Percentiles rank a stretch among this genome's conserved stretches.
These are phyloP conservation scores for Blastobotrys americana DNA, from an alignment of 805 yeast genomes.

Conservation along the genomic window DNA sequence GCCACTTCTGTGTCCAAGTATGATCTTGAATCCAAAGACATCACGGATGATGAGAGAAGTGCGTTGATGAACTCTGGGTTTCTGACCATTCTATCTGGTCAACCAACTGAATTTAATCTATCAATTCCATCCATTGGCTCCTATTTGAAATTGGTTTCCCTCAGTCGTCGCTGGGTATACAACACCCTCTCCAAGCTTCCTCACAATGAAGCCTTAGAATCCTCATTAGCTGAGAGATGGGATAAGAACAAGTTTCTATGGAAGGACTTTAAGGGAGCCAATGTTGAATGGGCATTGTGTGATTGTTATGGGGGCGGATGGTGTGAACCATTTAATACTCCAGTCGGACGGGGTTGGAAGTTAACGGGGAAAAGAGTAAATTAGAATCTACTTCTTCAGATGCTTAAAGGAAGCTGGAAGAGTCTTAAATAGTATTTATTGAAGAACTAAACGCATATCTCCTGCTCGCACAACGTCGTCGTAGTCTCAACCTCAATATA, in stretches of 20 bases:
- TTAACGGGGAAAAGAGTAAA: conserved; percentile 38
- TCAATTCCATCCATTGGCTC: conserved; percentile 34
- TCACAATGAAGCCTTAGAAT: conserved; percentile 35
- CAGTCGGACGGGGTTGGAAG: conserved; percentile 56
- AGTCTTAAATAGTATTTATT: too few species aligned
- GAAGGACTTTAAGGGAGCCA: conserved; percentile 45
- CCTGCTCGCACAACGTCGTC: too few species aligned
- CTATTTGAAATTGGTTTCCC: conserved; percentile 27
- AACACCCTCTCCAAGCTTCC: conserved; percentile 26
- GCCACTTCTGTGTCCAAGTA: conserved; percentile 22
- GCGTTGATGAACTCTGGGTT: conserved; percentile 28
- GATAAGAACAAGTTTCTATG: conserved; percentile 29
- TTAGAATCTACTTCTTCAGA: too few species aligned
- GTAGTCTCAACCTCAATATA: too few species aligned
- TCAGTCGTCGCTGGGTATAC: conserved; percentile 32
- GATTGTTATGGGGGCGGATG: conserved; percentile 51
- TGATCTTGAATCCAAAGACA: conserved; percentile 18
- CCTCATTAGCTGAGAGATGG: conserved; percentile 26
- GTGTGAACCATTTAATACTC: conserved; percentile 50
- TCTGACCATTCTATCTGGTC: conserved; percentile 30
- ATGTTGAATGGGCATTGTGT: conserved; percentile 46
- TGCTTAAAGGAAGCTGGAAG: too few species aligned
- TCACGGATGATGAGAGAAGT: conserved; percentile 4
- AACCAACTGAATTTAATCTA: conserved; percentile 27
- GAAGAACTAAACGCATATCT: too few species aligned